These are phyloP conservation scores for Lactifluus piperatus DNA, from an alignment of 768 basidiomycete species.

Conservation along the genomic window DNA sequence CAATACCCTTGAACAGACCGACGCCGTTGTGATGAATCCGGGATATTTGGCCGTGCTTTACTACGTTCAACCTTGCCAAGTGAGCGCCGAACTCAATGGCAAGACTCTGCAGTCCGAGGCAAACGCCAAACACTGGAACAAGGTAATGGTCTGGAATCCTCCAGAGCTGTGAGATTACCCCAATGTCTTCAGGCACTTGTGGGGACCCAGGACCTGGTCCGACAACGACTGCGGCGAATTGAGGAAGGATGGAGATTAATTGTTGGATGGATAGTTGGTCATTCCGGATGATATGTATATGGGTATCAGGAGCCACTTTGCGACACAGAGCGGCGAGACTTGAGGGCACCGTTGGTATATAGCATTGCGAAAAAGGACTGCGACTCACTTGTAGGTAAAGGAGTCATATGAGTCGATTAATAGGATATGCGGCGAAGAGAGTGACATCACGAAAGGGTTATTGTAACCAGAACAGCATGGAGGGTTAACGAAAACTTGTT, in stretches of 20 bases:
- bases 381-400: conserved; percentile 81
- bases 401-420: conserved; percentile 82
- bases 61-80: conserved; percentile 49
- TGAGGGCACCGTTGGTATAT: not conserved
- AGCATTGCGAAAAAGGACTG: not conserved
- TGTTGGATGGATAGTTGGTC: conserved; percentile 44
- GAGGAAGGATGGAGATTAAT: conserved; percentile 43
- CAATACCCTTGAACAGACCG: conserved; percentile 54
- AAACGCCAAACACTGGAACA: conserved; percentile 76
- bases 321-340: conserved; percentile 71
- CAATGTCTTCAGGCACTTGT: conserved; percentile 49
- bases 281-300: conserved; percentile 67
- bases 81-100: conserved; percentile 53
- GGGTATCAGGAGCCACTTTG: conserved; percentile 49
- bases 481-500: not conserved
- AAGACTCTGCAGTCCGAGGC: conserved; percentile 74
- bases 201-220: conserved; percentile 82
- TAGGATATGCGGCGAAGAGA: conserved; percentile 42
- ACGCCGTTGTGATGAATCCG: conserved; percentile 46
- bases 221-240: conserved; percentile 62
- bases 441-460: conserved; percentile 23
- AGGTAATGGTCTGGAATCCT: conserved; percentile 40
- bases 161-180: conserved; percentile 66
- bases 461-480: not conserved
- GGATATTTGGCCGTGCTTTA: conserved; percentile 78